Base-by-base conservation (phyloP, 306 rosid genomes). In the Prunus kanzakura region DNA sequence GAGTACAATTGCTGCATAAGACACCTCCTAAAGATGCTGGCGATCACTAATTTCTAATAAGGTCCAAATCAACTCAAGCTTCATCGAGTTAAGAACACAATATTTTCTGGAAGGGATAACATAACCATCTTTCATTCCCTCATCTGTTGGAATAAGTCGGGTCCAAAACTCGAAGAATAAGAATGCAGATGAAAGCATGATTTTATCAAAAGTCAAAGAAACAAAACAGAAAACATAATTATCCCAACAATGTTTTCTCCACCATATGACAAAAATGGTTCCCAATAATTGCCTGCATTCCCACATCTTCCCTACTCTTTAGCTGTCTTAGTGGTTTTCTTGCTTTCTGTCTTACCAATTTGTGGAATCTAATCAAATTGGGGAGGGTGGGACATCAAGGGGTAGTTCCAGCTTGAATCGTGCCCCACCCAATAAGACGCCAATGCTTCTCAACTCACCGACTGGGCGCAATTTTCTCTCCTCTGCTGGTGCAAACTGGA, bases 361-460 rank as follows among this genome's bases (percentile, higher is more conserved):
- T 64, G 66, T 7, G 30, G 62, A 3, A 20, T 65, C 20, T 41
- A 72, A 55, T 88, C 84, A 87, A 75, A 85, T 84, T 67, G 92
- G 90, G 82, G 89, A 86, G 30, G 93, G 76, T 38, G 97, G 98
- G 43, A 89, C 87, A 1, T 93, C 94, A 6, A 90, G 91, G n/a
- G 97, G 35, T 93, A 67, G 83, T 75, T 63, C 97, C 97, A 0
- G 98, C 98, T 89, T 94, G 97, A 84, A 93, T 93, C 79, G 91
- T 96, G 30, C 96, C 97, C 93, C 97, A 93, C 10, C 97, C 97
- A 6, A 93, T 90, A 47, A 90, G 96, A 78, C 97, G 91, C 95
- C 96, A 94, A 52, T 94, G 98, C 93, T 95, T 95, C 89, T 95
- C 98, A 2, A 95, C 98, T 61, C 96, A 85, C 30, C 98, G 81